Conservation (phyloP, 148 eudicot species). For the Vaccinium myrtillus region DNA sequence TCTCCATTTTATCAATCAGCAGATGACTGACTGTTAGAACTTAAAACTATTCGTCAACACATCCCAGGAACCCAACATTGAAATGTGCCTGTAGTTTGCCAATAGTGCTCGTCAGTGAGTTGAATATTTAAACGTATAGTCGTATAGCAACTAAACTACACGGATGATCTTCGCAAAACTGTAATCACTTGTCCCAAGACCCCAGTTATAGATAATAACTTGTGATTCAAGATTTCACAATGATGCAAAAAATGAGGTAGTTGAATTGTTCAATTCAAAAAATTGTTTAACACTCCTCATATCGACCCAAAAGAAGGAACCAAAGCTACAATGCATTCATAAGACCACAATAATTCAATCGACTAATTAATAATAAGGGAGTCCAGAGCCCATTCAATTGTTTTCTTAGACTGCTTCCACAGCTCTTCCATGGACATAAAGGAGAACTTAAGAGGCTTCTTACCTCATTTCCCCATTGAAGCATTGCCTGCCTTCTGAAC, state of each 20-base stretch:
- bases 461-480: background rate
- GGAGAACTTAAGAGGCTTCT: background rate
- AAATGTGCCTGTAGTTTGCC: no score
- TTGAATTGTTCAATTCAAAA: background rate
- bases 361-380: background rate
- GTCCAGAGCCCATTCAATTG: background rate
- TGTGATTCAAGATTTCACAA: background rate
- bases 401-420: background rate
- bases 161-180: background rate
- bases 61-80: background rate
- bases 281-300: background rate
- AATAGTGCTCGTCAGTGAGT: background rate
- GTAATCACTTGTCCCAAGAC: background rate
- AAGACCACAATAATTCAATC: background rate
- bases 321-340: background rate
- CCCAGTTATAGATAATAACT: background rate
- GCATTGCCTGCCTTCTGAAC: background rate
- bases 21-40: background rate
- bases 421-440: background rate
- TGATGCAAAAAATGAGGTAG: background rate
- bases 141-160: no score
- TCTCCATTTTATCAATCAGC: background rate
- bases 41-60: background rate
- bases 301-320: background rate
- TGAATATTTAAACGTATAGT: background rate